phyloP scores from a whole-genome alignment of 768 basidiomycete genomes.

The Kwoniella sp. region DNA sequence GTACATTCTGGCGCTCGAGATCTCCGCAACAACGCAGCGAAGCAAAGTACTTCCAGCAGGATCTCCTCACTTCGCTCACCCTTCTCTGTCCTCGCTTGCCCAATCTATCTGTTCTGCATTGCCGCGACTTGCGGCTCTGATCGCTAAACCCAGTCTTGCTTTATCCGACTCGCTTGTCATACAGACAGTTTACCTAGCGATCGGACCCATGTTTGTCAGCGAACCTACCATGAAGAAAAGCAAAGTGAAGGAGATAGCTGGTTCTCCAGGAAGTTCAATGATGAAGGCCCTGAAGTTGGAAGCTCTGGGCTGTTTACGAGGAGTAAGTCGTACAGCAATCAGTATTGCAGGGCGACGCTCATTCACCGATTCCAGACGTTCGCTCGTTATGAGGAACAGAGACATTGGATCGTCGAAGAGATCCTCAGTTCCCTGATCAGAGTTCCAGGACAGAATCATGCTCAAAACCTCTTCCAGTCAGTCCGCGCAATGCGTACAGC shows the following conservation, averaged over 20 bases:
- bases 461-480: conserved; percentile 81
- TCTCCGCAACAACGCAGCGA: conserved; percentile 3
- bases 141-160: conserved; percentile 63
- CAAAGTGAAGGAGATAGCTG: conserved; percentile 56
- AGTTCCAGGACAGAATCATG: conserved; percentile 81
- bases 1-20: conserved; percentile 22
- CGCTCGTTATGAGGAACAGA: conserved; percentile 74
- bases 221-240: conserved; percentile 61
- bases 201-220: conserved; percentile 90
- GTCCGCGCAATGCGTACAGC: conserved; percentile 33
- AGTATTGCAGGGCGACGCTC: no score
- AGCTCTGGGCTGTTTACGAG: conserved; percentile 75
- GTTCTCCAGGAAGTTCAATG: conserved; percentile 64
- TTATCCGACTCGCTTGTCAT: conserved; percentile 92
- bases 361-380: conserved; percentile 72
- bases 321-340: conserved; percentile 68
- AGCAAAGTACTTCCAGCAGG: conserved; percentile 4
- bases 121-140: conserved; percentile 68
- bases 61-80: conserved; percentile 29
- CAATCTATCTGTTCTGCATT: conserved; percentile 68
- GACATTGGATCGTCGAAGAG: conserved; percentile 97
- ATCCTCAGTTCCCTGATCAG: conserved; percentile 85
- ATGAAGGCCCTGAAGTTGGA: conserved; percentile 78
- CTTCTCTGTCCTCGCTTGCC: conserved; percentile 53
- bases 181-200: conserved; percentile 83